These are phyloP conservation scores for Alternaria brassicicola DNA, from an alignment of 2,329 filamentous ascomycete species.

Conservation along the genomic window DNA sequence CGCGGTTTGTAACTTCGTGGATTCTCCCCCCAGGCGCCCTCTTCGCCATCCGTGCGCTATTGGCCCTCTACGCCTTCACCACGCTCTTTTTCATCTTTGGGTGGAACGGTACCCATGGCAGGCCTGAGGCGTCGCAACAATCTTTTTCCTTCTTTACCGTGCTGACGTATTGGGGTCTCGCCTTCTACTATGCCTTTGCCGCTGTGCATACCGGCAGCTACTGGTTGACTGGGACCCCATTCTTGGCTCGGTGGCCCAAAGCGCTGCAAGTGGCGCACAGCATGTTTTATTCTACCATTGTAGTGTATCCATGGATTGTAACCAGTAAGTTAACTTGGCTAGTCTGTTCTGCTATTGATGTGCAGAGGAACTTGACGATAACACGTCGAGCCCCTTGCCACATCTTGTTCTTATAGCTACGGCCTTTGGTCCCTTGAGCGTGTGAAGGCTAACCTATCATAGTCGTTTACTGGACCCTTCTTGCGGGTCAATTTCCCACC, in stretches of 20 bases:
- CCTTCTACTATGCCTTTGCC: constrained; percentile 76
- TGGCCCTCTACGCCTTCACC: constrained; percentile 69
- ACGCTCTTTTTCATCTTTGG: constrained; percentile 72
- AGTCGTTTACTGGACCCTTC: constrained; percentile 54
- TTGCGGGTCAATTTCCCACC: constrained; percentile 44
- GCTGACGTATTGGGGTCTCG: constrained; percentile 81
- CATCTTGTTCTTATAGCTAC: not conserved
- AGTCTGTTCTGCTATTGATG: not conserved
- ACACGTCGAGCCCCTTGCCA: not conserved
- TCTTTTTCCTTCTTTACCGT: constrained; percentile 84
- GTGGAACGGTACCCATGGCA: constrained; percentile 64
- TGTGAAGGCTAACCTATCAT: constrained; percentile 15
- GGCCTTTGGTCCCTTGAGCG: not conserved
- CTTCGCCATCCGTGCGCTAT: constrained; percentile 60
- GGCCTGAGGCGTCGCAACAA: constrained; percentile 53
- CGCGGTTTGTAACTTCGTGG: constrained; percentile 81
- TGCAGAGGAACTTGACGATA: not conserved
- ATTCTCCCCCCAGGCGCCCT: constrained; percentile 70
- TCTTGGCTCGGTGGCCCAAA: constrained; percentile 48
- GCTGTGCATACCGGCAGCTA: constrained; percentile 74
- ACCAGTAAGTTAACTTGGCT: constrained; percentile 46
- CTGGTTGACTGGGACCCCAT: constrained; percentile 47
- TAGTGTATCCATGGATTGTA: constrained; percentile 52
- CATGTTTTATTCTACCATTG: constrained; percentile 52
- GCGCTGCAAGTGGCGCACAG: constrained; percentile 48